phyloP scores from a whole-genome alignment of 2,329 filamentous ascomycete genomes.

The Davidsoniella australis region DNA sequence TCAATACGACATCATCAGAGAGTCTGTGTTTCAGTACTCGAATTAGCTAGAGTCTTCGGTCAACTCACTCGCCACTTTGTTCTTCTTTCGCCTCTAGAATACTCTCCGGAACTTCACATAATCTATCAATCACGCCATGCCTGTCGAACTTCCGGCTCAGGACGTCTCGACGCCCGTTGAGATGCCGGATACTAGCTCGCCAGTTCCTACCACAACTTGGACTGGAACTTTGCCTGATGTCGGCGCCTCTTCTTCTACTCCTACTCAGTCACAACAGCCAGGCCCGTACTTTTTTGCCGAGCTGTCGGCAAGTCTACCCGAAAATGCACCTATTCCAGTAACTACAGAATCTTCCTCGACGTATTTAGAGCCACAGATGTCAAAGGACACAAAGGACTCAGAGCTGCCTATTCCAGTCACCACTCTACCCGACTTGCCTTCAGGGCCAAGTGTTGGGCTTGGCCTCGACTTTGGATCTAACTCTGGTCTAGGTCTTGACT shows the following conservation, averaged over 20 bases:
- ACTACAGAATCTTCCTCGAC: not conserved
- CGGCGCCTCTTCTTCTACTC: not conserved
- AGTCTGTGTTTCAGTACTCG: too few relatives aligned
- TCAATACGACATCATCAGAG: too few relatives aligned
- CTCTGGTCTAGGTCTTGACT: slow-evolving; percentile 3
- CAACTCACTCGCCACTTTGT: too few relatives aligned
- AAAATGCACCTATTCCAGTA: not conserved
- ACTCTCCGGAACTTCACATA: too few relatives aligned
- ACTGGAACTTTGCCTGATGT: not conserved
- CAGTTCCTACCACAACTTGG: not conserved
- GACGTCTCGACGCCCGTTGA: not conserved
- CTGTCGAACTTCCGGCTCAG: not conserved
- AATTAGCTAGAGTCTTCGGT: too few relatives aligned
- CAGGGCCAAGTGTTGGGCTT: slow-evolving; percentile 1
- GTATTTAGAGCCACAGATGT: not conserved
- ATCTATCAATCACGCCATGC: not conserved
- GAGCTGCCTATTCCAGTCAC: too few relatives aligned
- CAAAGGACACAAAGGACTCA: not conserved
- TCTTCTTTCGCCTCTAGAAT: too few relatives aligned
- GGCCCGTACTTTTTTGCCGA: not conserved
- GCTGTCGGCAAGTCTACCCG: not conserved
- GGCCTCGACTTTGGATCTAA: slow-evolving; percentile 5
- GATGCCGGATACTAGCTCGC: not conserved
- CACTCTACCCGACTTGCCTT: not conserved
- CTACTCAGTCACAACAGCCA: too few relatives aligned